These are phyloP conservation scores for Collybia sp. DNA, from an alignment of 768 basidiomycete species.

Conservation along the genomic window DNA sequence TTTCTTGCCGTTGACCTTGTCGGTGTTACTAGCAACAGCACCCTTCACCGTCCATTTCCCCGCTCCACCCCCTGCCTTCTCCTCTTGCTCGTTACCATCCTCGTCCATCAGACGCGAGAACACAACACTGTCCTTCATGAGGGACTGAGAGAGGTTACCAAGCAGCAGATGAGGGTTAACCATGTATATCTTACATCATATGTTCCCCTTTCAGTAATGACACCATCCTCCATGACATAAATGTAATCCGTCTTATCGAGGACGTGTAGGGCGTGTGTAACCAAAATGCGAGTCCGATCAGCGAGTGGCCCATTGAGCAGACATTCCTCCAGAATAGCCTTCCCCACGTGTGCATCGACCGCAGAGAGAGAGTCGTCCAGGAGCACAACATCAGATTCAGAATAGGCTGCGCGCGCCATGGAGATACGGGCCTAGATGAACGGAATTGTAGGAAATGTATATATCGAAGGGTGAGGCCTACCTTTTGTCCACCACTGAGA, in stretches of 20 bases:
- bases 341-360: conserved; percentile 74
- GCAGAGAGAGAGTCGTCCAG: conserved; percentile 82
- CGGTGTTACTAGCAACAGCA: neutral
- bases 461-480: conserved; percentile 1
- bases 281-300: conserved; percentile 53
- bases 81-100: conserved; percentile 39
- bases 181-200: conserved; percentile 34
- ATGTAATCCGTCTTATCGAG: conserved; percentile 58
- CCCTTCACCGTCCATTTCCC: conserved; percentile 6
- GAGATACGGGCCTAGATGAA: conserved; percentile 57
- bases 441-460: neutral
- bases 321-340: conserved; percentile 61
- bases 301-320: conserved; percentile 50
- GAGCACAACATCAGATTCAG: conserved; percentile 66
- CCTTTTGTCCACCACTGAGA: conserved; percentile 47
- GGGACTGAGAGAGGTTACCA: conserved; percentile 25
- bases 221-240: conserved; percentile 56
- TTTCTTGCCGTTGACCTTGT: conserved; percentile 19
- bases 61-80: conserved; percentile 20
- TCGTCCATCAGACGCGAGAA: conserved; percentile 54
- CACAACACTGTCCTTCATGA: conserved; percentile 35
- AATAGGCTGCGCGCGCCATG: conserved; percentile 74
- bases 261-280: conserved; percentile 58
- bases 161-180: conserved; percentile 1
- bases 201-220: conserved; percentile 59